Base-by-base conservation (phyloP, 2,329 filamentous ascomycete genomes). In the Microdochium trichocladiopsis region DNA sequence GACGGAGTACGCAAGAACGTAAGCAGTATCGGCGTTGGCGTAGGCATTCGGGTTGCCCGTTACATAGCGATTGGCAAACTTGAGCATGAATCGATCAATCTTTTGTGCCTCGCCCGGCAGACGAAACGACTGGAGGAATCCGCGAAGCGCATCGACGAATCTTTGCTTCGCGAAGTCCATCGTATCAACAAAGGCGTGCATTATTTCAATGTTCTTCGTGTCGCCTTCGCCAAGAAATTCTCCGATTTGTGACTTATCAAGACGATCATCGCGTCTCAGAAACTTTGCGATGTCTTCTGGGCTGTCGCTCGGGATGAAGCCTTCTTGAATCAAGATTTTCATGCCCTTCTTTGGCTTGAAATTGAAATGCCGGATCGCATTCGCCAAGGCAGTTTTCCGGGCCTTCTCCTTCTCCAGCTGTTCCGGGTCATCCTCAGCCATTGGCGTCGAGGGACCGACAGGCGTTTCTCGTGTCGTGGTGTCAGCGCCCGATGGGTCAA, bases 71-170 rank as follows among this genome's bases (percentile, higher is more conserved):
- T 97, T 93, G 10, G 94, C 94, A 71, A 97, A 99, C 68, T 99
- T 99, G 59, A 99, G 75, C 94, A 99, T 97, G 71, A 97, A 95
- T 48, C 94, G 89, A 82, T 99, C 94, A 59, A 99, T 99, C 74
- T 99, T 99, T 66, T 99, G 94, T 0, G 92, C 92, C 70, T 99
- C 94, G 55, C 94, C 94, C 0, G 94, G 94, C 14, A 99, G 75
- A 56, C 94, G 87, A 75, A 99, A 99, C 25, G 90, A 88, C 67
- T 99, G 94, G 12, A 99, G 74, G 63, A 99, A 99, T 53, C 90
- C 86, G 36, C 94, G 84, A 24, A 99, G 73, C 14, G 94, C 87
- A 68, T 96, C 93, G 6, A 96, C 93, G 61, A 99, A 99, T 2
- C 92, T 86, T 52, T 86, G 90, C 68, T 92, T 92, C 10, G 83